phyloP scores from a whole-genome alignment of 345 rosid genomes.

The Heritiera littoralis region DNA sequence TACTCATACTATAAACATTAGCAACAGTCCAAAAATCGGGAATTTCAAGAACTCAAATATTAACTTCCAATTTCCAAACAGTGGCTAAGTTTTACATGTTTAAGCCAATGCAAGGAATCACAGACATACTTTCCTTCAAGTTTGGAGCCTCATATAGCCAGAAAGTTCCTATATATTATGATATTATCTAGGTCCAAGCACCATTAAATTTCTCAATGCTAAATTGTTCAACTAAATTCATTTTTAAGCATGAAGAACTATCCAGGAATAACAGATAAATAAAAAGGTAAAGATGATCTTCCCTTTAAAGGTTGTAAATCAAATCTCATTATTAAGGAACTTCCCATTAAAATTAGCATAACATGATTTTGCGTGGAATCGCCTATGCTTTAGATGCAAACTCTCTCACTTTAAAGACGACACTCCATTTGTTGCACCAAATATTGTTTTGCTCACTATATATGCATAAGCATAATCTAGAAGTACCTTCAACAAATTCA shows the following conservation, averaged over 20 bases:
- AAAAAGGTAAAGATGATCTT: neutral
- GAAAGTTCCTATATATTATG: neutral
- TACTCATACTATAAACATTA: neutral
- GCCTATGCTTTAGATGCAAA: neutral
- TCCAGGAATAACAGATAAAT: neutral
- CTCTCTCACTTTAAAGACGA: neutral
- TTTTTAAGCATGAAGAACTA: neutral
- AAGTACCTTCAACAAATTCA: conserved; percentile 18
- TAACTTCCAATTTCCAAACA: neutral
- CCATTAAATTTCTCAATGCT: neutral
- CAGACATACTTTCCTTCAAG: neutral
- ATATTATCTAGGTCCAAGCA: neutral
- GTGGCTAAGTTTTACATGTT: neutral
- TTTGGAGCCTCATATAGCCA: neutral
- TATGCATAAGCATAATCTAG: neutral
- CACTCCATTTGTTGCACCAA: neutral
- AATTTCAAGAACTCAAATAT: neutral
- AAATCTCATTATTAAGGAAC: neutral
- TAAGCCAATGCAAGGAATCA: neutral
- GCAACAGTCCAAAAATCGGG: neutral
- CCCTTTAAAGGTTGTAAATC: neutral
- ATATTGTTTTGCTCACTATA: neutral
- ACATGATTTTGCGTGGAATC: neutral
- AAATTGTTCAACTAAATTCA: neutral
- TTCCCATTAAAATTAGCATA: no score